Base-by-base conservation (phyloP, 2,329 filamentous ascomycete species). In the Clarireedia homoeocarpa region DNA sequence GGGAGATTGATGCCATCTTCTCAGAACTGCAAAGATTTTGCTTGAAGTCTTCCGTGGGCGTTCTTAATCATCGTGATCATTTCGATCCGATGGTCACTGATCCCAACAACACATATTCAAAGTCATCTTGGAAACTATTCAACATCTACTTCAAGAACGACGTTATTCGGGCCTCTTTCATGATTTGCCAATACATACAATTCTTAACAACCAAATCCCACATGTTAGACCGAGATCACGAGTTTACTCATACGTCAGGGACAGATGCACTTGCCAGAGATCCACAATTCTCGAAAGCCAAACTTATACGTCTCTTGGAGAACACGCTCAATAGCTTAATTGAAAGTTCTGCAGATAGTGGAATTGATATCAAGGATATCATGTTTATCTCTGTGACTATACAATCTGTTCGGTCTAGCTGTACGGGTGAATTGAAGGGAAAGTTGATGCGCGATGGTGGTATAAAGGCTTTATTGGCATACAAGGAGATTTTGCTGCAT, bases 121-220 rank as follows among this genome's bases (percentile, higher is more conserved):
- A 42, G 27, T 34, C 38, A 15, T 55, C 53, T 39, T 57, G 58
- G 56, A 52, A 58, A 17, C 30, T 62, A 27, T 62, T 62, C 30
- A 58, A 62, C 34, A 51, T 62, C 23, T 46, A 57, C n/a, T 62
- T 54, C 49, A 61, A 59, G 24, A 59, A 47, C 23, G 59, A 61
- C 36, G 59, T 59, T 34, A 48, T 62, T 26, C 56, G 55, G 46
- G 56, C 60, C 38, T 55, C 57, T 5, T 49, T 61, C 6, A 53
- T 49, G 6, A 34, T 62, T 6, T 61, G 55, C 46, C 51, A 49
- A 30, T 49, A 54, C 23, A 39, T 54, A 15, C 39, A 49, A 15
- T 15, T 24, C 9, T 40, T 46, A 10, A 30, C 45, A 30, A 39
- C 52, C 6, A 39, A 24, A 2, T 12, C 45, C 6, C 52, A 54